Evolutionary conservation across 129 eudicot genomes (phyloP), one percentile per base, ranked within the genome.

Genomic region (Glebionis coronaria): DNA sequence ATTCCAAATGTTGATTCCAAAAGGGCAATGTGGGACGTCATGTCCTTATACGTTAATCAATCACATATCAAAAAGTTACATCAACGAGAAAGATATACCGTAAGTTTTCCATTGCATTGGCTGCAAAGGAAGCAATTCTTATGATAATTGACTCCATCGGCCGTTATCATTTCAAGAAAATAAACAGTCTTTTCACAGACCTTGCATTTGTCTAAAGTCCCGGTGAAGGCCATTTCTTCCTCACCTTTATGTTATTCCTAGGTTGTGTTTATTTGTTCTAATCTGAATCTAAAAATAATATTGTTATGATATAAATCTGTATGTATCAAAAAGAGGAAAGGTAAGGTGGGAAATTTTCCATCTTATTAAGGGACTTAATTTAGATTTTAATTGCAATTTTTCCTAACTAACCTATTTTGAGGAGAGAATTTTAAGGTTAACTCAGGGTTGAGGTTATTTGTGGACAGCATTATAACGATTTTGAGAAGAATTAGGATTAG

Each of bases 161-260:
- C 95, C 0, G 96, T 66, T 28, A 92, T 60, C 91, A 84, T 68
- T 61, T 92, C 98, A 23, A 84, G 81, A 59, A 88, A 82, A 78
- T 92, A 81, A 15, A 92, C 96, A 23, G 86, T 79, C 56, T 88
- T 85, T 9, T 88, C 95, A 54, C 98, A 88, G 9, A 82, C 85
- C 56, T 86, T 83, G 90, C 96, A 92, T 88, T 92, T 92, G 64
- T 85, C 84, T 58, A 77, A 67, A 16, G 96, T 88, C 7, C 98
- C 98, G 16, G 79, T 74, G 57, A 80, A 81, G 9, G 85, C 78
- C 96, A 88, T 91, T 59, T 51, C 29, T 6, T 29, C 44, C 18
- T 11, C 44, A 67, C 44, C 25, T 70, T 64, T 66, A 59, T 46
- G 19, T 53, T 14, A 47, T 54, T 58, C 64, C 35, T 46, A 10